phyloP scores from a whole-genome alignment of 176 grass and related monocot genomes.

The Oryza meyeriana region DNA sequence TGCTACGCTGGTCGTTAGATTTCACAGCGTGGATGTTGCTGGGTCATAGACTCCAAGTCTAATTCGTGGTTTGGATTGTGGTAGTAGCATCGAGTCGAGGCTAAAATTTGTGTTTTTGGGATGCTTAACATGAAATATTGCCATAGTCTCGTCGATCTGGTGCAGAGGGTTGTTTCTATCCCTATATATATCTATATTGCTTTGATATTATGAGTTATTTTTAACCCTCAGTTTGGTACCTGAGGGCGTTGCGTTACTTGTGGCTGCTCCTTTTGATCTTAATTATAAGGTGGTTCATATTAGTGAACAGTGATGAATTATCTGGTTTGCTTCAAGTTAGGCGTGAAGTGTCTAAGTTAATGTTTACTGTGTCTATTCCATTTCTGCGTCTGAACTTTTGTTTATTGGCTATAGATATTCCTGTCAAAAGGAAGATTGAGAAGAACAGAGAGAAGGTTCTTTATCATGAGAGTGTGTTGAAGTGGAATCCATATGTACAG shows the following conservation, averaged over 20 bases:
- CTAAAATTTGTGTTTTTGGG: background rate
- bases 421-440: slow-evolving; percentile 77
- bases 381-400: background rate
- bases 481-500: slow-evolving; percentile 68
- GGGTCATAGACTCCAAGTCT: background rate
- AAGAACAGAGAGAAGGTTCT: slow-evolving; percentile 86
- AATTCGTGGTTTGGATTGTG: background rate
- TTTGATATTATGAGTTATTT: background rate
- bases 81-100: background rate
- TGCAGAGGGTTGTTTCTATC: too few species aligned
- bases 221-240: background rate
- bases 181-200: slow-evolving; percentile 2
- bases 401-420: slow-evolving; percentile 38
- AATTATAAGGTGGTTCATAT: too few species aligned
- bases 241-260: background rate
- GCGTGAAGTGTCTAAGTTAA: background rate
- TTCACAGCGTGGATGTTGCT: background rate
- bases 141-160: too few species aligned
- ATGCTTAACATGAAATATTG: background rate
- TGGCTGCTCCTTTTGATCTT: too few species aligned
- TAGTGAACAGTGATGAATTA: too few species aligned
- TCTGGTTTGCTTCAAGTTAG: background rate
- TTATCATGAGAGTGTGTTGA: slow-evolving; percentile 64
- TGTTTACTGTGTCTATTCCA: background rate
- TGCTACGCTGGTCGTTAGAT: background rate